These are phyloP conservation scores for Fusarium gaditjirri DNA, from an alignment of 2,329 filamentous ascomycete species.

Conservation along the genomic window DNA sequence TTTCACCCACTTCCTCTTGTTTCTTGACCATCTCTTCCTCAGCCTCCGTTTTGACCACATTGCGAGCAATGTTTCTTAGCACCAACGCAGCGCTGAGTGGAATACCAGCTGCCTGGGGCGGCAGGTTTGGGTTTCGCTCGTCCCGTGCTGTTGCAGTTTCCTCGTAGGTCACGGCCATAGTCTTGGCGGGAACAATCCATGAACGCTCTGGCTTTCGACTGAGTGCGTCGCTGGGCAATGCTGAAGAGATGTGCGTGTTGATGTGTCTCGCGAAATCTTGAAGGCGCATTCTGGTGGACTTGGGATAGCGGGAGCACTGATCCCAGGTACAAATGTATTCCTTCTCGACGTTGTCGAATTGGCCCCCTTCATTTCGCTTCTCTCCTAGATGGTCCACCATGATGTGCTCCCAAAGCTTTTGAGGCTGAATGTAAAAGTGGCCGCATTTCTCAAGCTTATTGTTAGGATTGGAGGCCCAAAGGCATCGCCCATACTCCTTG, in stretches of 20 bases:
- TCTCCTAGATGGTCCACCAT: constrained; percentile 71
- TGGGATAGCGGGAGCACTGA: constrained; percentile 67
- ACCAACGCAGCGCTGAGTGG: constrained; percentile 83
- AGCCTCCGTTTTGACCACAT: constrained; percentile 69
- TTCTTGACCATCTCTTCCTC: constrained; percentile 64
- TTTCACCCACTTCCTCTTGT: constrained; percentile 57
- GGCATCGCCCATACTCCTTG: constrained; percentile 72
- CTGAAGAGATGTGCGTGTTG: constrained; percentile 71
- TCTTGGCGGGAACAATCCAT: constrained; percentile 67
- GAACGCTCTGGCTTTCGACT: constrained; percentile 40
- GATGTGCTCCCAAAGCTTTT: constrained; percentile 79
- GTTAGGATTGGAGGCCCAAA: constrained; percentile 64
- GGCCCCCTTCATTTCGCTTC: constrained; percentile 63
- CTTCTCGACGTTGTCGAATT: constrained; percentile 65
- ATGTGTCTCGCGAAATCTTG: constrained; percentile 70
- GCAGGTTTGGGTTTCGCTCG: constrained; percentile 66
- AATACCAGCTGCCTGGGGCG: constrained; percentile 76
- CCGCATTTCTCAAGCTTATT: constrained; percentile 61
- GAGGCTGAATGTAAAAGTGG: constrained; percentile 69
- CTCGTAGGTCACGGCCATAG: constrained; percentile 64
- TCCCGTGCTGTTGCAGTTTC: constrained; percentile 67
- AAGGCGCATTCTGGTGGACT: constrained; percentile 57
- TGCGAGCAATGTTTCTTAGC: constrained; percentile 80
- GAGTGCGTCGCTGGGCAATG: constrained; percentile 43
- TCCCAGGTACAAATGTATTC: constrained; percentile 74